These are phyloP conservation scores for Neofusicoccum kwambonambiense DNA, from an alignment of 2,329 filamentous ascomycete species.

Conservation along the genomic window DNA sequence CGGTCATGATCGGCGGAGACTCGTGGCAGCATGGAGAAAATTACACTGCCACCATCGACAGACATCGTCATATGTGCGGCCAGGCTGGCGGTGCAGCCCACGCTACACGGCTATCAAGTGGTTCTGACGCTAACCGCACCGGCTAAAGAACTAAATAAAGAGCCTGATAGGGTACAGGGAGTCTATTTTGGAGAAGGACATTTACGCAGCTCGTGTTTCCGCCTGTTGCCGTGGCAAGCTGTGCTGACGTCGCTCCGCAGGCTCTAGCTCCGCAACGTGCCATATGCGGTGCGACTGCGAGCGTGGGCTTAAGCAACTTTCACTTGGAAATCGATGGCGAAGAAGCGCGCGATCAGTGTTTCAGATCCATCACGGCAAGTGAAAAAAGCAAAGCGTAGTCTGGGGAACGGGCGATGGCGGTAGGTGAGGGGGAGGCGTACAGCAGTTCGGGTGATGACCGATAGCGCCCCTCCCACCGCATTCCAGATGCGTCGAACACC, in stretches of 20 bases:
- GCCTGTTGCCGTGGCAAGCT: constrained; percentile 14
- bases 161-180: neutral
- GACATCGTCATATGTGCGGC: neutral
- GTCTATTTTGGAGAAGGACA: neutral
- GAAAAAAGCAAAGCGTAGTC: neutral
- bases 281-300: constrained; percentile 4
- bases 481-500: neutral
- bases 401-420: neutral
- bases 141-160: neutral
- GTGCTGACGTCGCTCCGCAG: constrained; percentile 15
- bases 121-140: neutral
- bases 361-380: neutral
- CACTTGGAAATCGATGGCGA: neutral
- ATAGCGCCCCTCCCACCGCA: neutral
- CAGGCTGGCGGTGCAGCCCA: neutral
- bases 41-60: neutral
- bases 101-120: neutral
- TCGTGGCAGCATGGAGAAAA: neutral
- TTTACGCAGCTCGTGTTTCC: constrained; percentile 2
- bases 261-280: constrained; percentile 5
- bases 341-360: neutral
- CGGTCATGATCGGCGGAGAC: neutral
- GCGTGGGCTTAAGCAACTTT: neutral
- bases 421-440: neutral
- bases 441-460: neutral